Evolutionary conservation across 805 yeast species (phyloP).

Genomic region (Komagataella pastoris): DNA sequence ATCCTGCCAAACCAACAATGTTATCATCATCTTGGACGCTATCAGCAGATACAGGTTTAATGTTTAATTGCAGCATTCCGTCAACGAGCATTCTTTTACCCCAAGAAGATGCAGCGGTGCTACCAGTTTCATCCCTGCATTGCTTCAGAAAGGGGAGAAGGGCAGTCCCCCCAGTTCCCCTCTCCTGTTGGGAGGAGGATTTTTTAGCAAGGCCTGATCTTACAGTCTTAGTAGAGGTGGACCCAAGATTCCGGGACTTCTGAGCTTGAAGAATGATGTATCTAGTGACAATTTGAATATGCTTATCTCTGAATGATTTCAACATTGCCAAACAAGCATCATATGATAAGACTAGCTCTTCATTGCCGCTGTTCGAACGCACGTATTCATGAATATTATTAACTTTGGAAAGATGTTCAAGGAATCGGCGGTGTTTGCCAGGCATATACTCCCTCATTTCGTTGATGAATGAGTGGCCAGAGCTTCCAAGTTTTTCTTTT

Average conservation of each 20-base stretch:
- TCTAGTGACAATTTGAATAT: slow-evolving; percentile 83
- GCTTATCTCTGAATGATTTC: slow-evolving; percentile 81
- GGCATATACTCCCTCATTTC: slow-evolving; percentile 93
- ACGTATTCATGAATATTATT: slow-evolving; percentile 60
- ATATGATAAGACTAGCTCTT: slow-evolving; percentile 57
- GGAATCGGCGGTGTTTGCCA: slow-evolving; percentile 64
- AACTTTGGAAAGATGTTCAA: slow-evolving; percentile 41
- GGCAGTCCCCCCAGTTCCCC: slow-evolving; percentile 93
- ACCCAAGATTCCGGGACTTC: slow-evolving; percentile 35
- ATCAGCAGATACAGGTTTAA: not conserved
- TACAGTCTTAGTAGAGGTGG: slow-evolving; percentile 31
- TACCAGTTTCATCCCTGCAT: slow-evolving; percentile 93
- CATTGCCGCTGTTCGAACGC: slow-evolving; percentile 21
- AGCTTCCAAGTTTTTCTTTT: slow-evolving; percentile 2
- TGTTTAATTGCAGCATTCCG: slow-evolving; percentile 23
- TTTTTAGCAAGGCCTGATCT: slow-evolving; percentile 55
- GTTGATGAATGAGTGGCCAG: slow-evolving; percentile 34
- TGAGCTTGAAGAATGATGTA: slow-evolving; percentile 75
- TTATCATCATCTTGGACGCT: not conserved
- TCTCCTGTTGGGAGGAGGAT: slow-evolving; percentile 31
- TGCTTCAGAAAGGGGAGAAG: slow-evolving; percentile 86
- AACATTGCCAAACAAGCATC: slow-evolving; percentile 87
- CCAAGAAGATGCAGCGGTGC: slow-evolving; percentile 88
- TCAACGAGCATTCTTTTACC: slow-evolving; percentile 60
- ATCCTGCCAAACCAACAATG: slow-evolving; percentile 17